Conservation (phyloP, 1,284 basidiomycete species). For the Neolentinus lepideus region DNA sequence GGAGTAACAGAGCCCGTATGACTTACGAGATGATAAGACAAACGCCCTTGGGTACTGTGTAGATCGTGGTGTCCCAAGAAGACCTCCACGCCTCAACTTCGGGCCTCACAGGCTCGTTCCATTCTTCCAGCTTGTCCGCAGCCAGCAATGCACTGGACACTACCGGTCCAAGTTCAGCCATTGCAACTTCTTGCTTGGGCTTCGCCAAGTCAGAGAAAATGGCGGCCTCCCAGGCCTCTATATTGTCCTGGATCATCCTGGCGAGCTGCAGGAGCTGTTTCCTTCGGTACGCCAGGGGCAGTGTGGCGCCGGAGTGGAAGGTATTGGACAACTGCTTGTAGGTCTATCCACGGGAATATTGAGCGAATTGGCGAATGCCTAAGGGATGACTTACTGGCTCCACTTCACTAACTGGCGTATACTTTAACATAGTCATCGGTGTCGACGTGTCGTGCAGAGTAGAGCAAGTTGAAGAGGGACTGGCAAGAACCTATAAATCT, state of each 20-base stretch:
- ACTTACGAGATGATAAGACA: conserved; percentile 32
- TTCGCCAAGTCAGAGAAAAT: conserved; percentile 48
- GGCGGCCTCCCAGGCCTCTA: conserved; percentile 37
- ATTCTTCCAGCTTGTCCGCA: conserved; percentile 41
- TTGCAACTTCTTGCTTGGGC: conserved; percentile 31
- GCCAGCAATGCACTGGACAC: conserved; percentile 40
- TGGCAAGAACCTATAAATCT: too few species aligned
- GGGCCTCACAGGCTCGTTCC: conserved; percentile 41
- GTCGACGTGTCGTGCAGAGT: background rate
- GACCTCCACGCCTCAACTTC: conserved; percentile 26
- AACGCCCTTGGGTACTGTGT: conserved; percentile 46
- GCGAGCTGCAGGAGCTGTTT: conserved; percentile 59
- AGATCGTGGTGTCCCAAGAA: conserved; percentile 35
- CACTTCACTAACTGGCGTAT: background rate
- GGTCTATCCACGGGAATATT: conserved; percentile 23
- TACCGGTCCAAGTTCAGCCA: conserved; percentile 30
- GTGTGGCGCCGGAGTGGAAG: conserved; percentile 45
- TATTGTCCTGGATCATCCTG: conserved; percentile 56
- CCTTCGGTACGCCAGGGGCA: conserved; percentile 46
- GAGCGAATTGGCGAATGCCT: background rate
- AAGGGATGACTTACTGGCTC: background rate
- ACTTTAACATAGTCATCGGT: background rate
- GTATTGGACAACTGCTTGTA: conserved; percentile 36
- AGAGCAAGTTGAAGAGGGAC: too few species aligned
- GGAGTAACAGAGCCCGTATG: background rate